Conservation (phyloP, 2,329 filamentous ascomycete genomes). For the Diaporthe humulicola region DNA sequence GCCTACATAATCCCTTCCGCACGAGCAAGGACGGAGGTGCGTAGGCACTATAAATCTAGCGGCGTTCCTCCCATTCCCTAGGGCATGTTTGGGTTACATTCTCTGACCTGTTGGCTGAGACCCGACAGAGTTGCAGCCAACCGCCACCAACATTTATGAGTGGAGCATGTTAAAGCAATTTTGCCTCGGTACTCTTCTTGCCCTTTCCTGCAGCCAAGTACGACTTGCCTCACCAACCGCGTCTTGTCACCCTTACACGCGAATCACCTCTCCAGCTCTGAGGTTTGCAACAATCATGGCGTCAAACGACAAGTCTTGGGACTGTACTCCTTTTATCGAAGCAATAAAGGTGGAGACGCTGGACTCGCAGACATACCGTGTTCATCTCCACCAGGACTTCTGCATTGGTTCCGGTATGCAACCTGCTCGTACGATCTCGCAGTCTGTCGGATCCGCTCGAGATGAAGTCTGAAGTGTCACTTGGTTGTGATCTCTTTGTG, state of each 20-base stretch:
- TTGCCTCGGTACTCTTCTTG: neutral
- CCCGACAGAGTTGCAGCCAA: neutral
- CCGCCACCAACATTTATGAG: neutral
- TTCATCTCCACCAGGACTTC: neutral
- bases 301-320: neutral
- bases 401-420: neutral
- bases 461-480: neutral
- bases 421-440: neutral
- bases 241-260: neutral
- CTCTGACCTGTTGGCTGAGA: neutral
- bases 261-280: neutral
- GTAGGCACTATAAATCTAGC: too few species aligned
- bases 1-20: too few species aligned
- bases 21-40: too few species aligned
- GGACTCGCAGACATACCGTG: neutral
- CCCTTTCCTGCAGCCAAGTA: too few species aligned
- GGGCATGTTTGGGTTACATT: neutral
- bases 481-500: rapidly evolving
- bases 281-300: neutral
- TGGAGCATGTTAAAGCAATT: neutral
- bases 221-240: neutral
- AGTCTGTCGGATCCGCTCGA: neutral
- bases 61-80: too few species aligned
- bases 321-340: neutral
- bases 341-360: neutral